A percentile compares a stretch with the other conserved stretches of the same genome.
These are phyloP conservation scores for Aphanomyces invadans DNA, from an alignment of 352 stramenopile species.

Conservation along the genomic window DNA sequence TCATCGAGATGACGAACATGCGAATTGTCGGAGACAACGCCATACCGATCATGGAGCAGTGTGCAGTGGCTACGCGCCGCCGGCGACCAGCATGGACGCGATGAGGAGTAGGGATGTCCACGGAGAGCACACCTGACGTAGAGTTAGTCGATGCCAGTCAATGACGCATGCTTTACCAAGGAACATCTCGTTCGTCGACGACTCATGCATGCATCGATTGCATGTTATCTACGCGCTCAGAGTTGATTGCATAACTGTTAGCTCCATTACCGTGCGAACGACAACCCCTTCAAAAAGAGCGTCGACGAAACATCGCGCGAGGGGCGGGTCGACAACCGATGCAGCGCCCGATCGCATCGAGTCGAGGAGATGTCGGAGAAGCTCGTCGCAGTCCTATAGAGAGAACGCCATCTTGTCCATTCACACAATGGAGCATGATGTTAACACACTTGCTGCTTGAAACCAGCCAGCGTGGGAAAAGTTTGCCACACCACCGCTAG, in stretches of 20 bases:
- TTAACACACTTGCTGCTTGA: conserved; percentile 10
- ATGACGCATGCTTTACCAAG: not conserved
- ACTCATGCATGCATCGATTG: not conserved
- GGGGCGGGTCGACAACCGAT: not conserved
- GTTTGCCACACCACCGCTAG: not conserved
- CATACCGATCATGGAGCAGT: not conserved
- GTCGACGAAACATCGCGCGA: too few species aligned
- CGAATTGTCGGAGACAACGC: not conserved
- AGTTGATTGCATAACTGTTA: too few species aligned
- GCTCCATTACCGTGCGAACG: too few species aligned
- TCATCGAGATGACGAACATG: not conserved
- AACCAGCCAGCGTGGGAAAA: not conserved
- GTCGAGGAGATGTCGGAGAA: not conserved
- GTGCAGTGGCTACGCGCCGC: not conserved
- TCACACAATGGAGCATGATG: too few species aligned
- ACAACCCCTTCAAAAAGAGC: too few species aligned
- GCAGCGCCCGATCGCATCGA: not conserved
- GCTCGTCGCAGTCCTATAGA: conserved; percentile 5
- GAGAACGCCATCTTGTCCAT: too few species aligned
- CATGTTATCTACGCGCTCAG: too few species aligned
- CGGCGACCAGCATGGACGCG: not conserved
- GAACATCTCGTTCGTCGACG: not conserved
- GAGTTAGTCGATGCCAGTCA: not conserved
- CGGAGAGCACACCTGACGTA: not conserved
- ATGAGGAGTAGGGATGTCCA: not conserved